Percentiles rank a stretch among this genome's conserved stretches.
These are phyloP conservation scores for Pleurotus tuber-regium DNA, from an alignment of 768 basidiomycete genomes.

Conservation along the genomic window DNA sequence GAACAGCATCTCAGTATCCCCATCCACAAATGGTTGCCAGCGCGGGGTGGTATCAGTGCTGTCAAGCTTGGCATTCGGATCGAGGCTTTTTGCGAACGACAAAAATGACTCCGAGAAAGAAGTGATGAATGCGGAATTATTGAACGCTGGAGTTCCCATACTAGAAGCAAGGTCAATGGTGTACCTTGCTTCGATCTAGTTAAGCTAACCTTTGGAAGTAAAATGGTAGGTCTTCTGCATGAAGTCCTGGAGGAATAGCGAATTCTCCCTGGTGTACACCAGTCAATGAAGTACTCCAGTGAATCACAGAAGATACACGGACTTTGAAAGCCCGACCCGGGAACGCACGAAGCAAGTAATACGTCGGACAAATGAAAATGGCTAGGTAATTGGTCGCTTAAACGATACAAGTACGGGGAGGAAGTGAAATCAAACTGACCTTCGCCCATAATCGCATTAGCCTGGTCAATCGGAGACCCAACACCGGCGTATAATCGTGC, in stretches of 20 bases:
- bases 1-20: conserved; percentile 28
- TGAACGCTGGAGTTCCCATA: conserved; percentile 5
- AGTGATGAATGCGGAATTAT: conserved; percentile 20
- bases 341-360: conserved; percentile 28
- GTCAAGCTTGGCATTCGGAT: conserved; percentile 18
- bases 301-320: background rate
- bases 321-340: conserved; percentile 31
- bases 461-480: conserved; percentile 18
- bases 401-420: background rate
- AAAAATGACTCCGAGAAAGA: conserved; percentile 21
- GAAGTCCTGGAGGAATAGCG: conserved; percentile 21
- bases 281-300: background rate
- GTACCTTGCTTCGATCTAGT: background rate
- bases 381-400: conserved; percentile 18
- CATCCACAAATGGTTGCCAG: conserved; percentile 14
- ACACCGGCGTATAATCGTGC: conserved; percentile 16
- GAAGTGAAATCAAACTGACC: conserved; percentile 13
- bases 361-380: conserved; percentile 33
- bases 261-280: conserved; percentile 20
- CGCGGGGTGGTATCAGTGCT: conserved; percentile 16
- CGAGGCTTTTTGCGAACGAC: conserved; percentile 16
- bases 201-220: conserved; percentile 12
- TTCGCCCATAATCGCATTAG: conserved; percentile 23
- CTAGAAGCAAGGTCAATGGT: background rate
- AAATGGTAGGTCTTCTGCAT: conserved; percentile 16